These are phyloP conservation scores for Hypholoma fasciculare DNA, from an alignment of 768 basidiomycete species.

Conservation along the genomic window DNA sequence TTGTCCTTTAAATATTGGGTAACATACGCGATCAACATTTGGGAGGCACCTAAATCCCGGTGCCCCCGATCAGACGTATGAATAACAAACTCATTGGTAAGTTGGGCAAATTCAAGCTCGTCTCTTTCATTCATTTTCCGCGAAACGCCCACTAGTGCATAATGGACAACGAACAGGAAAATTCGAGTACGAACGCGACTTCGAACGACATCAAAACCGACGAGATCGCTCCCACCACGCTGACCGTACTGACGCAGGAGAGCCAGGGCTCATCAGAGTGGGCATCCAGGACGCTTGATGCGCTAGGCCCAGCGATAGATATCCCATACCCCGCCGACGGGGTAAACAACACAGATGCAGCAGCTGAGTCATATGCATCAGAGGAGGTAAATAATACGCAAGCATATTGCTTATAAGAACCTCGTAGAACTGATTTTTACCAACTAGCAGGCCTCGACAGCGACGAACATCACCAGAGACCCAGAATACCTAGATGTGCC, in stretches of 20 bases:
- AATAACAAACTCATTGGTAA: too few species aligned
- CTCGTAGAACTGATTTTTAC: background rate
- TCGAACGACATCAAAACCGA: too few species aligned
- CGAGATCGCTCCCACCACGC: background rate
- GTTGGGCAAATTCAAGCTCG: too few species aligned
- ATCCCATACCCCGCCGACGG: background rate
- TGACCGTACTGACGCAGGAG: background rate
- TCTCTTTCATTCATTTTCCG: too few species aligned
- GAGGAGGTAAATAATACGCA: background rate
- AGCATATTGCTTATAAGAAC: too few species aligned
- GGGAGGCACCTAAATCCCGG: too few species aligned
- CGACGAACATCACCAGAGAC: background rate
- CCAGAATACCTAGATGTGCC: background rate
- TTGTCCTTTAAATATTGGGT: too few species aligned
- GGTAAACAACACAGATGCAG: background rate
- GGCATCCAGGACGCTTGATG: conserved; percentile 8
- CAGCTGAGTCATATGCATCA: background rate
- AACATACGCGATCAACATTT: too few species aligned
- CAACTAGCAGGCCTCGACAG: background rate
- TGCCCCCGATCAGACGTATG: too few species aligned
- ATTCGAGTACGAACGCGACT: too few species aligned
- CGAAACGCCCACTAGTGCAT: too few species aligned
- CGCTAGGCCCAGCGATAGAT: background rate
- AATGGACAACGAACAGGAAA: too few species aligned
- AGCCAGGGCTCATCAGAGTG: background rate